These are phyloP conservation scores for Sphagnum magellanicum DNA, from an alignment of 228 moss, liverwort and hornwort species.

Conservation along the genomic window DNA sequence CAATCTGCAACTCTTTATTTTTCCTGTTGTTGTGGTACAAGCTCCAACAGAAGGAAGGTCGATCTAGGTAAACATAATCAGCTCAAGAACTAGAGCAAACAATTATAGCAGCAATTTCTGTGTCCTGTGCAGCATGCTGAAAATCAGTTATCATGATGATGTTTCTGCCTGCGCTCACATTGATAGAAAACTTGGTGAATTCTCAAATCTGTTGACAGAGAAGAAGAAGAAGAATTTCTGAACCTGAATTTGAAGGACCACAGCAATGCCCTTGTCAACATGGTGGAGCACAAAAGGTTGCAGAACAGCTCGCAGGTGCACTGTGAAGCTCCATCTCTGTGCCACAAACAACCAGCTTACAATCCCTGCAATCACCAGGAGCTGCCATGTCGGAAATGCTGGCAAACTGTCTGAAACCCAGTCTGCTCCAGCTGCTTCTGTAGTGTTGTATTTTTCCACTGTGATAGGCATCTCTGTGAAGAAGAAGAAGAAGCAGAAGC, in stretches of 20 bases:
- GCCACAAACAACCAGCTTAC: conserved; percentile 55
- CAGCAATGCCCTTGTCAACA: conserved; percentile 54
- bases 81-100: background rate
- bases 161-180: too few relatives aligned
- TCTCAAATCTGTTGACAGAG: too few relatives aligned
- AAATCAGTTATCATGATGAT: too few relatives aligned
- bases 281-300: conserved; percentile 69
- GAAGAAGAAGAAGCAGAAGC: too few relatives aligned
- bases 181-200: too few relatives aligned
- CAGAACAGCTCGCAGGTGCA: conserved; percentile 50
- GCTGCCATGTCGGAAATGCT: conserved; percentile 54
- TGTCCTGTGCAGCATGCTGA: too few relatives aligned
- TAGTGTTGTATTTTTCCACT: too few relatives aligned
- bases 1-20: background rate
- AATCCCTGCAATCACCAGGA: conserved; percentile 42
- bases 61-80: background rate
- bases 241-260: conserved; percentile 75
- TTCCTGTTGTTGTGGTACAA: background rate
- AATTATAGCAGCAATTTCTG: too few relatives aligned
- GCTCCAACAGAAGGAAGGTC: background rate
- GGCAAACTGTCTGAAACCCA: conserved; percentile 19
- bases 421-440: too few relatives aligned
- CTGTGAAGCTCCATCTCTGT: conserved; percentile 38
- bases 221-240: too few relatives aligned
- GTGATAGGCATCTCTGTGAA: too few relatives aligned